These are phyloP conservation scores for Blastobotrys muscicola DNA, from an alignment of 805 yeast species.

Conservation along the genomic window DNA sequence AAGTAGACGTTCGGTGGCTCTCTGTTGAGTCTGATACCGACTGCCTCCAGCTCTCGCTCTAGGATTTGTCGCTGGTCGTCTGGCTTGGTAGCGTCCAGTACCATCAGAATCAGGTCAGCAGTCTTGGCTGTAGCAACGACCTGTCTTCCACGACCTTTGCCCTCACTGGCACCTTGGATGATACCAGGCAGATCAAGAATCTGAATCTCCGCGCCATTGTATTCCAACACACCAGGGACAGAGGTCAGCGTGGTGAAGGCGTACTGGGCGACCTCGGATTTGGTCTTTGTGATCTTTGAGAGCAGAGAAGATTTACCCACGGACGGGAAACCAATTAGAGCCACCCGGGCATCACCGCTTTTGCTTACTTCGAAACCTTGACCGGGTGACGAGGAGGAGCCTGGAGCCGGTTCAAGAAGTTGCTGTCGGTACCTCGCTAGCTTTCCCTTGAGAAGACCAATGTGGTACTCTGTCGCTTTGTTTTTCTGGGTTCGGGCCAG, in stretches of 20 bases:
- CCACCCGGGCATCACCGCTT: constrained; percentile 94
- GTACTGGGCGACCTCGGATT: constrained; percentile 89
- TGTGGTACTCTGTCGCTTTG: constrained; percentile 95
- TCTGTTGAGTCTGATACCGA: constrained; percentile 85
- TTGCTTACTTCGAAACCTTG: constrained; percentile 91
- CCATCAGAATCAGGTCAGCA: constrained; percentile 86
- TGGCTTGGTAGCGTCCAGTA: constrained; percentile 90
- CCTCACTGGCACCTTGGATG: constrained; percentile 92
- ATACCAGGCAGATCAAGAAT: constrained; percentile 97
- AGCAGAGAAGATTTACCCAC: constrained; percentile 93
- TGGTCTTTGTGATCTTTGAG: constrained; percentile 83
- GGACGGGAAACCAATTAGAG: constrained; percentile 92
- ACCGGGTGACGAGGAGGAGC: constrained; percentile 58
- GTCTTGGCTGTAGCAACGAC: constrained; percentile 95
- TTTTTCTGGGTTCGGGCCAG: constrained; percentile 93
- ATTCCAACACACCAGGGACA: constrained; percentile 91
- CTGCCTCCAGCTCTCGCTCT: constrained; percentile 84
- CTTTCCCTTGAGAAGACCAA: constrained; percentile 90
- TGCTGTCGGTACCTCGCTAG: constrained; percentile 88
- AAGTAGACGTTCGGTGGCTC: constrained; percentile 70
- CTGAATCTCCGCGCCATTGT: constrained; percentile 95
- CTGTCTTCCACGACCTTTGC: constrained; percentile 96
- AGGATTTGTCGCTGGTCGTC: constrained; percentile 78
- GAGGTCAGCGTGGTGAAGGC: constrained; percentile 95
- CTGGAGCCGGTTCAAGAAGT: constrained; percentile 81